Percentiles rank a stretch among this genome's conserved stretches.
Evolutionary conservation across 2,329 filamentous ascomycete genomes (phyloP).

Genomic region (Fusarium subglutinans): DNA sequence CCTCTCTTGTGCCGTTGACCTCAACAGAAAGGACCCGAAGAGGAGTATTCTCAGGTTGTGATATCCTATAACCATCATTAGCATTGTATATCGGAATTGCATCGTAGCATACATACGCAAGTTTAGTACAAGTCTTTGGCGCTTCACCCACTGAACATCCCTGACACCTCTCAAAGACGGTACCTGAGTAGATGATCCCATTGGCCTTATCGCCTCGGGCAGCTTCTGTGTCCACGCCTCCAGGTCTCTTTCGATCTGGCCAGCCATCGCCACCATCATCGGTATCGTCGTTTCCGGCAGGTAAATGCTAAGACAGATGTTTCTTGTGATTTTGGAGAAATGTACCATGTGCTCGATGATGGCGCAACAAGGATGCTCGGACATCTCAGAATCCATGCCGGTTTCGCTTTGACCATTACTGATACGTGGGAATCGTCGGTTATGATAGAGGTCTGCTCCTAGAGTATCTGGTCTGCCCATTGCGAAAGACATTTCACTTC

Average conservation of each 20-base stretch:
- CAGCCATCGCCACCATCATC: not conserved
- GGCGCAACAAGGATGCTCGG: not conserved
- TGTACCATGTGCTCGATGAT: not conserved
- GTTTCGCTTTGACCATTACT: not conserved
- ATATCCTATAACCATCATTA: not conserved
- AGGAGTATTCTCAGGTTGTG: not conserved
- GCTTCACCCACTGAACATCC: not conserved
- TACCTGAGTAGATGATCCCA: not conserved
- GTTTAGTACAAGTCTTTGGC: not conserved
- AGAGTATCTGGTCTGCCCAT: not conserved
- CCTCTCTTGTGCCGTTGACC: not conserved
- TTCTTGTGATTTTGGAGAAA: not conserved
- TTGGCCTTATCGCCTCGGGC: not conserved
- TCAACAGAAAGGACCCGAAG: not conserved
- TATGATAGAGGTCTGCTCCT: not conserved
- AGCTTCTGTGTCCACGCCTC: not conserved
- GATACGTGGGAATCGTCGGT: not conserved
- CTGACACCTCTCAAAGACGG: not conserved
- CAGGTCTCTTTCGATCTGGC: not conserved
- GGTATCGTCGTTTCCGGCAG: not conserved
- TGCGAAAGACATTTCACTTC: not conserved
- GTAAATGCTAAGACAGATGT: not conserved
- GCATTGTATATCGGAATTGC: too few species aligned
- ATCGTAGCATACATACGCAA: not conserved
- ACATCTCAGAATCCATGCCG: not conserved